Conservation (phyloP, 2,329 filamentous ascomycete genomes). For the Fusarium pseudocircinatum region DNA sequence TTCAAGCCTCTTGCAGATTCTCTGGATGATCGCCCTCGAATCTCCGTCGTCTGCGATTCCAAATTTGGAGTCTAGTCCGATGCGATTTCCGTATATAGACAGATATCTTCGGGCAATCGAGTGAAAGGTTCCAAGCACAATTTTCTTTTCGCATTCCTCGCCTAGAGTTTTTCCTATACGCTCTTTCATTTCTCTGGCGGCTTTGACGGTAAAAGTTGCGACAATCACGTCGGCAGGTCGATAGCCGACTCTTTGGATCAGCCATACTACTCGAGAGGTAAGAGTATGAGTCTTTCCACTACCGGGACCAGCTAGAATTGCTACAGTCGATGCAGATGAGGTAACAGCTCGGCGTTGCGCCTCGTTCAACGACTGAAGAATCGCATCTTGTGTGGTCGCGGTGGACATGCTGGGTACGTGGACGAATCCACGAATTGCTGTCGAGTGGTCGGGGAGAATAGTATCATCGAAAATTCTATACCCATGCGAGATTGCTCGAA, state of each 20-base stretch:
- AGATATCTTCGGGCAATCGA: constrained; percentile 90
- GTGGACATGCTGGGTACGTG: constrained; percentile 44
- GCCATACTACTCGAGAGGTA: constrained; percentile 89
- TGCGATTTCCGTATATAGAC: constrained; percentile 81
- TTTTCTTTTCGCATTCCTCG: constrained; percentile 74
- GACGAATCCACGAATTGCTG: constrained; percentile 33
- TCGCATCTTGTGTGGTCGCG: constrained; percentile 40
- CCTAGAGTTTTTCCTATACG: constrained; percentile 86
- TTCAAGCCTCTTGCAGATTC: constrained; percentile 81
- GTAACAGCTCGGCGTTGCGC: constrained; percentile 67
- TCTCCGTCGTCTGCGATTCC: constrained; percentile 90
- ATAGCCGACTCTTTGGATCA: constrained; percentile 76
- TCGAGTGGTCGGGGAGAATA: neutral
- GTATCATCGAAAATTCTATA: constrained; percentile 23
- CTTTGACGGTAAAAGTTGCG: constrained; percentile 97
- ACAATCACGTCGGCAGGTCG: constrained; percentile 90
- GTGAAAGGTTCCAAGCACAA: constrained; percentile 94
- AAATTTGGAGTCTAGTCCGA: constrained; percentile 85
- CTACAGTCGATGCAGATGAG: constrained; percentile 64
- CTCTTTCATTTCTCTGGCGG: constrained; percentile 91
- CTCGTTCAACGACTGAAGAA: constrained; percentile 62
- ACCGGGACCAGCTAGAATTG: constrained; percentile 74
- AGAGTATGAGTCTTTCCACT: constrained; percentile 95
- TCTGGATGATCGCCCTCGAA: constrained; percentile 79
- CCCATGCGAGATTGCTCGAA: neutral